Base-by-base conservation (phyloP, 73 alveolate genomes). In the Tetrahymena malaccensis region DNA sequence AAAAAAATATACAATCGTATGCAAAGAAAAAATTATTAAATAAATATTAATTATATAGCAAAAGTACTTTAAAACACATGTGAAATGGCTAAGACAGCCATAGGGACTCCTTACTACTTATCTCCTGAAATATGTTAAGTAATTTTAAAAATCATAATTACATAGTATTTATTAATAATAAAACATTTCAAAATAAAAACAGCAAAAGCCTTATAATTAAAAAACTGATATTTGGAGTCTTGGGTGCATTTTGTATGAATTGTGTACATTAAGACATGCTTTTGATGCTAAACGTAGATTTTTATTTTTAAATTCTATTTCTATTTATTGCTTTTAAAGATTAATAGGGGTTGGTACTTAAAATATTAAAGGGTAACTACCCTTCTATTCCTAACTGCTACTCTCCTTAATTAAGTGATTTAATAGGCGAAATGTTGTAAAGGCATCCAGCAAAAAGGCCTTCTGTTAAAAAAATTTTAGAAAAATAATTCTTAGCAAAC, bases 41-140 rank as follows among this genome's bases (percentile, higher is more conserved):
- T 22, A 56, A 70, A 70, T 9, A n/a, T 70, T 19, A n/a, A 70
- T 3, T 25, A 95, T 94, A 89, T 85, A 57, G 96, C 98, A 6
- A 95, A 95, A 17, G 98, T 94, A 35, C 93, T 96, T 95, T 95
- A 56, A 94, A 96, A 96, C 84, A 96, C 98, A 5, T 94, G 85
- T 55, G 96, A 94, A 89, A 57, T 35, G 56, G 97, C 97, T 7
- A 31, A 43, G 35, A 95, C 97, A 35, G 96, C 96, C 34, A 95
- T 95, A 40, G 97, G 97, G 16, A 95, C 97, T 2, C 97, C 97
- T 27, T 95, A 93, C 58, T 95, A 95, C 33, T 94, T 95, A 25
- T 40, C 94, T 35, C 97, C 97, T 37, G 97, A 95, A 56, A 95
- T 95, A 21, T 95, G 97, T 93, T 57, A 95, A 93, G 97, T 93